Evolutionary conservation across 2,329 filamentous ascomycete genomes (phyloP).

Genomic region (Verticillium dahliae): DNA sequence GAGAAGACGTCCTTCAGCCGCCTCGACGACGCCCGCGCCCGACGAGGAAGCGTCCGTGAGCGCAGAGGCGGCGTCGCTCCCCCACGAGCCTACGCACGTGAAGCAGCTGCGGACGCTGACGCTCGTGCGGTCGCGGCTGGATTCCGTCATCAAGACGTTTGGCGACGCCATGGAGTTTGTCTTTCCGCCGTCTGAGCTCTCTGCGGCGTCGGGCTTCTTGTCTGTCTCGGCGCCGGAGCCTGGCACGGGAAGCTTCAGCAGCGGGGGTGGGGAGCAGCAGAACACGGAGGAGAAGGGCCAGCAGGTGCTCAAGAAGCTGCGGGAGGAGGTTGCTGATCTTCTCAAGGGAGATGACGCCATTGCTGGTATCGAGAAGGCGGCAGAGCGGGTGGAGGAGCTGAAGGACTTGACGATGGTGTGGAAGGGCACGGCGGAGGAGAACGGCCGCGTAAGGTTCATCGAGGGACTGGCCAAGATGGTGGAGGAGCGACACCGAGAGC

Average conservation of each 20-base stretch:
- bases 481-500: constrained; percentile 61
- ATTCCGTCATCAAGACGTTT: constrained; percentile 84
- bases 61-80: constrained; percentile 8
- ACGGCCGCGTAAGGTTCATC: constrained; percentile 72
- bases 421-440: constrained; percentile 95
- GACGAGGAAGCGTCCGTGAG: constrained; percentile 7
- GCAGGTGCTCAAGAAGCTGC: constrained; percentile 64
- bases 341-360: constrained; percentile 49
- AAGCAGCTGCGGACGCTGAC: constrained; percentile 75
- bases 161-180: constrained; percentile 95
- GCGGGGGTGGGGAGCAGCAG: constrained; percentile 41
- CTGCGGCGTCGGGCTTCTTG: constrained; percentile 77
- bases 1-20: constrained; percentile 12
- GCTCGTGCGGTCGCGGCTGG: constrained; percentile 74
- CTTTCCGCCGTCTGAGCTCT: constrained; percentile 80
- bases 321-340: constrained; percentile 64
- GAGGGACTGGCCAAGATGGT: constrained; percentile 76
- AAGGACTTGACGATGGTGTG: constrained; percentile 74
- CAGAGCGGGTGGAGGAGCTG: constrained; percentile 67
- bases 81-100: constrained; percentile 60
- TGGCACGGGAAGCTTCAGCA: constrained; percentile 30
- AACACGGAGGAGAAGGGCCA: constrained; percentile 83
- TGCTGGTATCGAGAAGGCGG: constrained; percentile 67
- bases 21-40: constrained; percentile 7
- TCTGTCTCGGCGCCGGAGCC: constrained; percentile 83